phyloP scores from a whole-genome alignment of 129 eudicot genomes.

The Tagetes patula region DNA sequence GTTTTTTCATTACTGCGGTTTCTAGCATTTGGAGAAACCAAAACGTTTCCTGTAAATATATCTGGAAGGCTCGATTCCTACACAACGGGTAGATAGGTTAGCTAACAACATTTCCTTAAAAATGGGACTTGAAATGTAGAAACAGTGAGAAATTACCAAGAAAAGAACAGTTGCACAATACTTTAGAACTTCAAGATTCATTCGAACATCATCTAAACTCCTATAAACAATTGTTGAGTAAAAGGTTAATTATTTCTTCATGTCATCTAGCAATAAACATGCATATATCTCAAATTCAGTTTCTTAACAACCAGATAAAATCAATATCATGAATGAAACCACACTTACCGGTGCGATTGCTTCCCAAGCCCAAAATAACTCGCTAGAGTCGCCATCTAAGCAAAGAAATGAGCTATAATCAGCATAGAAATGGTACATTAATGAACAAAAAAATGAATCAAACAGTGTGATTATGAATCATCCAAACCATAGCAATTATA shows the following conservation, averaged over 20 bases:
- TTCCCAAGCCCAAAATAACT: slow-evolving; percentile 86
- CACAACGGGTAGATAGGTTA: slow-evolving; percentile 19
- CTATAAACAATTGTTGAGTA: slow-evolving; percentile 44
- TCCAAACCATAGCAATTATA: no score
- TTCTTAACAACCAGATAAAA: not conserved
- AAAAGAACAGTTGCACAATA: slow-evolving; percentile 92
- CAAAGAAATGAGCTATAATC: slow-evolving; percentile 13
- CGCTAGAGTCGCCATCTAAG: slow-evolving; percentile 90
- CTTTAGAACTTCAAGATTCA: slow-evolving; percentile 99
- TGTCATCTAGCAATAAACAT: not conserved
- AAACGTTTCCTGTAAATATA: slow-evolving; percentile 58
- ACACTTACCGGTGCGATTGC: slow-evolving; percentile 81
- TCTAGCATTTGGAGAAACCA: slow-evolving; percentile 81
- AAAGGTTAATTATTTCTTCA: not conserved
- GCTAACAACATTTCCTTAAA: not conserved
- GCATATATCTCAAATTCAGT: not conserved
- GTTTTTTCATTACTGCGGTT: slow-evolving; percentile 53
- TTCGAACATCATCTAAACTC: slow-evolving; percentile 95
- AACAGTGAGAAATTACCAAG: slow-evolving; percentile 53
- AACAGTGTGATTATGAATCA: no score
- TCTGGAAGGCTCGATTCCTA: slow-evolving; percentile 98
- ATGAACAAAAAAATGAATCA: not conserved
- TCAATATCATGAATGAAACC: not conserved
- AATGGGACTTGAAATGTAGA: not conserved
- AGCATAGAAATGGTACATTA: slow-evolving; percentile 20